A percentile compares a stretch with the other conserved stretches of the same genome.
Conservation (phyloP, 768 basidiomycete genomes). For the Leccinum obscurum region DNA sequence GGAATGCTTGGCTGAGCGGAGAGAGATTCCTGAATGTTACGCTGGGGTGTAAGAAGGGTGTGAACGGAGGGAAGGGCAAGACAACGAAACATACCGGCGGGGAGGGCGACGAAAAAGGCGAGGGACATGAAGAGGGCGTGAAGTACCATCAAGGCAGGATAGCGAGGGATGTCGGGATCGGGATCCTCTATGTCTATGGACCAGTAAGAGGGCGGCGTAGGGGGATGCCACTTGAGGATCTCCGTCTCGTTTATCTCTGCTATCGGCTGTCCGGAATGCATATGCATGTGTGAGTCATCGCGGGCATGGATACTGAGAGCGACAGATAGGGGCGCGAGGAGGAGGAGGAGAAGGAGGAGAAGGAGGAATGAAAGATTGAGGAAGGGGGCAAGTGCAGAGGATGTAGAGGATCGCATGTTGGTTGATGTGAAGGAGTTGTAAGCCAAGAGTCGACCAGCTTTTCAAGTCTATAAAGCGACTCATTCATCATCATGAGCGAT, state of each 20-base stretch:
- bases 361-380: background rate
- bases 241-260: slow-evolving; percentile 78
- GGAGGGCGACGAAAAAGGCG: slow-evolving; percentile 83
- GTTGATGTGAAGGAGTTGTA: background rate
- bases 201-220: slow-evolving; percentile 81
- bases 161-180: slow-evolving; percentile 43
- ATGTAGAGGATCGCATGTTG: slow-evolving; percentile 12
- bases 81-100: slow-evolving; percentile 56
- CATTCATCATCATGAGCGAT: background rate
- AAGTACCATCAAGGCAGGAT: slow-evolving; percentile 69
- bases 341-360: slow-evolving; percentile 12
- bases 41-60: background rate
- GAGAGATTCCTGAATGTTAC: slow-evolving; percentile 60
- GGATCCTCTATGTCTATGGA: slow-evolving; percentile 70
- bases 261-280: slow-evolving; percentile 49
- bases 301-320: slow-evolving; percentile 15
- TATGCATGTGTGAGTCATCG: slow-evolving; percentile 44
- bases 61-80: background rate
- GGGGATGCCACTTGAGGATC: slow-evolving; percentile 59
- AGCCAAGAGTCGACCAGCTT: background rate
- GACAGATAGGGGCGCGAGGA: slow-evolving; percentile 17
- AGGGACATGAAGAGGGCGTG: slow-evolving; percentile 75
- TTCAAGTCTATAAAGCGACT: background rate
- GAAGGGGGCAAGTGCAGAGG: background rate
- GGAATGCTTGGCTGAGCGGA: slow-evolving; percentile 75